A percentile compares a stretch with the other conserved stretches of the same genome.
Conservation (phyloP, 116 monocot genomes). For the Thalassia testudinum region DNA sequence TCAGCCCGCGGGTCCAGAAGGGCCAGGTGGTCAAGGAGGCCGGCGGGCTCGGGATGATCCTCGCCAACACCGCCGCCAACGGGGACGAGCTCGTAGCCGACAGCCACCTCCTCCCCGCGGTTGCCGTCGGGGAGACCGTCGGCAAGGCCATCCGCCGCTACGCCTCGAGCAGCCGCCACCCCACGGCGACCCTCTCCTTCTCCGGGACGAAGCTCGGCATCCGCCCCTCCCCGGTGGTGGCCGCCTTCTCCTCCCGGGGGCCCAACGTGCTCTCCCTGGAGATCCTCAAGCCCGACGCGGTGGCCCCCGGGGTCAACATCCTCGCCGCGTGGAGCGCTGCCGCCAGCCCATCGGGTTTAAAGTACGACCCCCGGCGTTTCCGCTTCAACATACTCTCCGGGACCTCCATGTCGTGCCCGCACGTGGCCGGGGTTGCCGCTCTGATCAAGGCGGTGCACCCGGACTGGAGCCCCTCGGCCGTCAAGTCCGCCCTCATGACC, state of each 20-base stretch:
- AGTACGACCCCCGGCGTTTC: background rate
- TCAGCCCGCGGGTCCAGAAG: constrained; percentile 68
- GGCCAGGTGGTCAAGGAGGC: constrained; percentile 73
- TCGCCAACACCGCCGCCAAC: constrained; percentile 54
- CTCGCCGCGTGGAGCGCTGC: constrained; percentile 67
- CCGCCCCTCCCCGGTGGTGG: constrained; percentile 63
- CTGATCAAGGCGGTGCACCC: constrained; percentile 67
- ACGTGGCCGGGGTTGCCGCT: constrained; percentile 68
- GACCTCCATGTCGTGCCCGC: constrained; percentile 94
- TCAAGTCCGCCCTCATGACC: constrained; percentile 85
- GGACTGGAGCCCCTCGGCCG: constrained; percentile 66
- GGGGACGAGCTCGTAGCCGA: constrained; percentile 78
- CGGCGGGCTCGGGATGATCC: constrained; percentile 69
- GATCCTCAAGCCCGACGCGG: constrained; percentile 70
- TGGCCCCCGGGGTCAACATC: constrained; percentile 90
- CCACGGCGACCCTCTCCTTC: constrained; percentile 44
- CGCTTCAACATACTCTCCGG: constrained; percentile 85
- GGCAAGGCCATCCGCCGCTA: constrained; percentile 47
- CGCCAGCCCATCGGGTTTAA: constrained; percentile 37
- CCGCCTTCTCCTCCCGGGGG: constrained; percentile 76
- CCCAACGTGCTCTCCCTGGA: constrained; percentile 58
- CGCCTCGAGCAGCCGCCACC: background rate
- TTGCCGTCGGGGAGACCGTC: constrained; percentile 32
- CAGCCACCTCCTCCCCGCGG: constrained; percentile 48
- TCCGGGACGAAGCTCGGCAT: constrained; percentile 67